phyloP scores from a whole-genome alignment of 2,329 filamentous ascomycete species.

The Claviceps citrina region DNA sequence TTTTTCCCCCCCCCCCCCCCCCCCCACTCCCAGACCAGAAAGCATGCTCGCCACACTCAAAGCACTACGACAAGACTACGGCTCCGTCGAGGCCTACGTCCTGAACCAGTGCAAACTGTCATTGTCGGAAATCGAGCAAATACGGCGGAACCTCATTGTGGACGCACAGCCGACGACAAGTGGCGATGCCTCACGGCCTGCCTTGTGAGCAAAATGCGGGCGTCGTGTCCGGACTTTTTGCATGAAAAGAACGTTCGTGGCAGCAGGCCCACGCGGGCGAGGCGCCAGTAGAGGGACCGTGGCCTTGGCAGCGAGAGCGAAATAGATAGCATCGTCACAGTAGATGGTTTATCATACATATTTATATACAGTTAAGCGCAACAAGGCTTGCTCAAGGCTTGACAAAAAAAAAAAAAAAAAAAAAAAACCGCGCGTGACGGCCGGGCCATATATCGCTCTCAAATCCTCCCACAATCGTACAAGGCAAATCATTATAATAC shows the following conservation, averaged over 20 bases:
- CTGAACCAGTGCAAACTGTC: constrained; percentile 40
- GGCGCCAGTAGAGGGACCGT: no score
- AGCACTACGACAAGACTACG: constrained; percentile 44
- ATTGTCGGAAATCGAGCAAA: constrained; percentile 34
- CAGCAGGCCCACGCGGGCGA: no score
- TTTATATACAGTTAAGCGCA: constrained; percentile 1
- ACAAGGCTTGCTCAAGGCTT: neutral
- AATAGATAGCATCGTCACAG: neutral
- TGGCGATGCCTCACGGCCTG: constrained; percentile 1
- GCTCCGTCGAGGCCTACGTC: constrained; percentile 49
- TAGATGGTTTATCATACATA: neutral
- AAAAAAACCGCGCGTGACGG: no score
- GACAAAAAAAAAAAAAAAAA: no score
- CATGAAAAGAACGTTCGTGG: no score
- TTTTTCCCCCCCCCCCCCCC: neutral
- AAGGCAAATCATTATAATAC: neutral
- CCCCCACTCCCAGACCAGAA: constrained; percentile 19
- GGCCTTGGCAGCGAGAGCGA: no score
- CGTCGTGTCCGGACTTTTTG: no score
- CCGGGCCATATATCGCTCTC: no score
- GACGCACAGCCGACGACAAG: constrained; percentile 8
- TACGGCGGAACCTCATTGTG: constrained; percentile 34
- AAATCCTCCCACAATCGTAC: neutral
- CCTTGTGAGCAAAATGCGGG: no score
- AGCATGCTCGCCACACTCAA: constrained; percentile 33